Conservation (phyloP, 192 early-diverging fungal genomes). For the Rhizoclosmatium globosum region DNA sequence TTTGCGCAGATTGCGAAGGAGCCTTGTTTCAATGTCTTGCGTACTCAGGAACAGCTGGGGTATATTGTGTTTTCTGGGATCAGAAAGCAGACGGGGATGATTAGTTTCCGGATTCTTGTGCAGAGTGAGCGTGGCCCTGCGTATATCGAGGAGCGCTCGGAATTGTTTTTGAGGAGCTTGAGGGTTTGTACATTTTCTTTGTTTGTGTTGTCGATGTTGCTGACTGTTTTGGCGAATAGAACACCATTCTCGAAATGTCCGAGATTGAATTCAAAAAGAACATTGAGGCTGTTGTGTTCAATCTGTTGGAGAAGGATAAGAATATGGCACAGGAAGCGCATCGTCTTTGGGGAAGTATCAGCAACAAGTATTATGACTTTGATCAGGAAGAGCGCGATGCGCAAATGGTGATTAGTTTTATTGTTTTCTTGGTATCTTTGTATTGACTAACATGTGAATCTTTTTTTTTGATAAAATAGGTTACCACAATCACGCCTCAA, state of each 20-base stretch:
- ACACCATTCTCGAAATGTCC: slow-evolving; percentile 54
- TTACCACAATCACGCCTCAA: slow-evolving; percentile 45
- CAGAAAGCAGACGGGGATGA: slow-evolving; percentile 76
- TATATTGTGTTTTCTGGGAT: slow-evolving; percentile 80
- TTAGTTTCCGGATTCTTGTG: slow-evolving; percentile 82
- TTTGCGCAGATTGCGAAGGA: slow-evolving; percentile 86
- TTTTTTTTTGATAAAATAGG: slow-evolving; percentile 25
- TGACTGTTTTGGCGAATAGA: not conserved
- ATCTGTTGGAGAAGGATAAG: slow-evolving; percentile 77
- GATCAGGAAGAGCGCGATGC: slow-evolving; percentile 73
- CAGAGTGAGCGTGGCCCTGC: slow-evolving; percentile 87
- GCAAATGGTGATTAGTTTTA: slow-evolving; percentile 50
- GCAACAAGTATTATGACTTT: slow-evolving; percentile 81
- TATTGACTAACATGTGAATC: not conserved
- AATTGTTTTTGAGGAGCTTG: slow-evolving; percentile 75
- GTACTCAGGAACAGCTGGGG: slow-evolving; percentile 84
- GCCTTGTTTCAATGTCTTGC: slow-evolving; percentile 91
- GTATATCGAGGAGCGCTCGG: slow-evolving; percentile 82
- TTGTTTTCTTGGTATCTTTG: not conserved
- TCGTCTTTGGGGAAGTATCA: slow-evolving; percentile 74
- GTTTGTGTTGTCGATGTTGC: slow-evolving; percentile 25
- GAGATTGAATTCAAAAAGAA: slow-evolving; percentile 72
- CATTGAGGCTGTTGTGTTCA: slow-evolving; percentile 66
- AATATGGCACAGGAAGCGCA: slow-evolving; percentile 76
- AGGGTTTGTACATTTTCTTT: slow-evolving; percentile 38